phyloP scores from a whole-genome alignment of 129 eudicot species.

The Kitagawia praeruptora region DNA sequence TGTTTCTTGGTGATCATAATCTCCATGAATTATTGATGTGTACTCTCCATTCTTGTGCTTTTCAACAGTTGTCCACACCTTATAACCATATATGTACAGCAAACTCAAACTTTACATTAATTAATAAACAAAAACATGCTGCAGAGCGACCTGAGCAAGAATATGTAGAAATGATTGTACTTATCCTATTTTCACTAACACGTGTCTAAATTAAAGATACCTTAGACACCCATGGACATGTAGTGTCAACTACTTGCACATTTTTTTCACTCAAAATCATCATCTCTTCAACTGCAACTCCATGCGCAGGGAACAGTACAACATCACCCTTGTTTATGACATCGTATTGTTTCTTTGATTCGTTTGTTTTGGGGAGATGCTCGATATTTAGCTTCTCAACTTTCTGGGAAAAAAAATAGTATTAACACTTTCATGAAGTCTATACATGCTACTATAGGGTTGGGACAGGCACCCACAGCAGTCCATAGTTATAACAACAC shows the following conservation, averaged over 20 bases:
- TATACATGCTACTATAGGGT: no score
- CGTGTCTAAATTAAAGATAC: conserved; percentile 17
- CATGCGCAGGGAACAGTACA: conserved; percentile 82
- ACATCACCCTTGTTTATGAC: conserved; percentile 65
- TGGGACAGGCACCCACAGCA: no score
- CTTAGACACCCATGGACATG: conserved; percentile 91
- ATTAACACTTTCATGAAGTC: not conserved
- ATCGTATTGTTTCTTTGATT: conserved; percentile 68
- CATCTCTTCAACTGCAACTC: conserved; percentile 84
- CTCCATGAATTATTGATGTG: conserved; percentile 85
- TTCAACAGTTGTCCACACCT: conserved; percentile 81
- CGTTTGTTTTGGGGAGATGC: conserved; percentile 34
- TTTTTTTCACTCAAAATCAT: conserved; percentile 56
- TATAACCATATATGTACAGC: no score
- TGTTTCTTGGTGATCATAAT: conserved; percentile 77
- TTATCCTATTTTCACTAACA: no score
- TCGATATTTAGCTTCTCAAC: conserved; percentile 59
- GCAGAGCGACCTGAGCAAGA: no score
- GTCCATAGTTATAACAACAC: no score
- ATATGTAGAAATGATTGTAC: no score
- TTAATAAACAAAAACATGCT: no score
- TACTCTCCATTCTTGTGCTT: conserved; percentile 78
- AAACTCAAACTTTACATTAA: no score
- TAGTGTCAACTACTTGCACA: conserved; percentile 83
- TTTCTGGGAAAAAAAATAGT: conserved; percentile 31